Percentiles rank a stretch among this genome's conserved stretches.
These are phyloP conservation scores for Penicillium cosmopolitanum DNA, from an alignment of 495 filamentous ascomycete genomes.

Conservation along the genomic window DNA sequence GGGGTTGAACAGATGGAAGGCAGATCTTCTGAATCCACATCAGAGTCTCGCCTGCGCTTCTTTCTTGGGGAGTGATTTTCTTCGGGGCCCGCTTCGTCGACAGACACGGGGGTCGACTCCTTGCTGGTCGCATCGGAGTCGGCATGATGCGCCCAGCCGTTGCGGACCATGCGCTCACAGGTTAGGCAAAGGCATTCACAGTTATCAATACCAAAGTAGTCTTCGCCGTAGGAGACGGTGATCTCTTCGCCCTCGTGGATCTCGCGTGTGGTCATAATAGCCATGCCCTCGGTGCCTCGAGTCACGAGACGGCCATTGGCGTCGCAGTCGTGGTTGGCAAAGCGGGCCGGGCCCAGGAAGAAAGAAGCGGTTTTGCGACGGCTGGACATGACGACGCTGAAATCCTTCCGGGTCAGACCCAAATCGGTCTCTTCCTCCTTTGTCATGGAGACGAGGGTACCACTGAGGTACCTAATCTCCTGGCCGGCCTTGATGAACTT, in stretches of 20 bases:
- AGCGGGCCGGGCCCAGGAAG: constrained; percentile 92
- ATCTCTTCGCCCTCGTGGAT: constrained; percentile 92
- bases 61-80: constrained; percentile 26
- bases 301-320: constrained; percentile 89
- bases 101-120: constrained; percentile 39
- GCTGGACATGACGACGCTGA: constrained; percentile 93
- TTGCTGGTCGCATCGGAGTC: constrained; percentile 44
- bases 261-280: constrained; percentile 76
- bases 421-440: constrained; percentile 84
- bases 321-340: constrained; percentile 96
- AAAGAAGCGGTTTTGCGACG: constrained; percentile 84
- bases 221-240: constrained; percentile 91
- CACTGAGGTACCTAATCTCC: constrained; percentile 85
- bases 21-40: constrained; percentile 40
- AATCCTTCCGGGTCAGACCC: constrained; percentile 79
- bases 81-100: constrained; percentile 29
- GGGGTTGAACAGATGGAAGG: constrained; percentile 34
- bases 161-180: constrained; percentile 74
- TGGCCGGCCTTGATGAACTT: constrained; percentile 77
- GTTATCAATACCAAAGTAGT: constrained; percentile 95
- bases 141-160: constrained; percentile 72
- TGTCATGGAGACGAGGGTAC: constrained; percentile 88
- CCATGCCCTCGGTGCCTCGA: constrained; percentile 80
- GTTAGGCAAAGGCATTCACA: constrained; percentile 91
- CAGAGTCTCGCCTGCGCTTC: constrained; percentile 49